phyloP scores from a whole-genome alignment of 345 rosid species.

The Murraya koenigii region DNA sequence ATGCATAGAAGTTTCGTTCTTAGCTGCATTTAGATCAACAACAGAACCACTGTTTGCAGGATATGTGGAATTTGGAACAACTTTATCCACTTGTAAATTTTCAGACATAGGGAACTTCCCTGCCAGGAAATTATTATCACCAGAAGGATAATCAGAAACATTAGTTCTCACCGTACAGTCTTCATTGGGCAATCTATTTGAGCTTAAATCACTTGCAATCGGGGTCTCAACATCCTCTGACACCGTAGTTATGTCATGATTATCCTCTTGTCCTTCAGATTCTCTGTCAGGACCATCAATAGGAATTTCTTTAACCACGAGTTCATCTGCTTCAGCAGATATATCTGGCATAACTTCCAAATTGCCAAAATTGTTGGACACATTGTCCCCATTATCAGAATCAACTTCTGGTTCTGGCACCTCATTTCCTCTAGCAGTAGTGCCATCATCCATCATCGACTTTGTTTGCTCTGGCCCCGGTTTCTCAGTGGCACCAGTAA shows the following conservation, averaged over 20 bases:
- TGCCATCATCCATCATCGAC: conserved; percentile 18
- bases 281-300: conserved; percentile 33
- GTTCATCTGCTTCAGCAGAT: conserved; percentile 27
- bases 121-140: conserved; percentile 18
- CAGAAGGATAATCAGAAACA: conserved; percentile 14
- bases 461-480: conserved; percentile 25
- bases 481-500: conserved; percentile 31
- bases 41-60: conserved; percentile 20
- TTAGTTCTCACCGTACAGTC: conserved; percentile 8
- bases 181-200: conserved; percentile 7
- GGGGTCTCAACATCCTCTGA: conserved; percentile 30
- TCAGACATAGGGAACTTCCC: conserved; percentile 17
- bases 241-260: conserved; percentile 15
- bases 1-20: conserved; percentile 26
- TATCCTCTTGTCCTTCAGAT: conserved; percentile 19
- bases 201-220: conserved; percentile 15
- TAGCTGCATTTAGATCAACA: conserved; percentile 24
- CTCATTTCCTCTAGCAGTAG: conserved; percentile 14
- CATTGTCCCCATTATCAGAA: conserved; percentile 24
- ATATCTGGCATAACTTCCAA: conserved; percentile 10
- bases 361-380: conserved; percentile 22
- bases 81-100: conserved; percentile 31
- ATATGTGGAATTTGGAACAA: conserved; percentile 33
- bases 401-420: conserved; percentile 8
- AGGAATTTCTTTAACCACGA: conserved; percentile 38